Evolutionary conservation across 2,329 filamentous ascomycete species (phyloP).

Genomic region (Penicillium sp.): DNA sequence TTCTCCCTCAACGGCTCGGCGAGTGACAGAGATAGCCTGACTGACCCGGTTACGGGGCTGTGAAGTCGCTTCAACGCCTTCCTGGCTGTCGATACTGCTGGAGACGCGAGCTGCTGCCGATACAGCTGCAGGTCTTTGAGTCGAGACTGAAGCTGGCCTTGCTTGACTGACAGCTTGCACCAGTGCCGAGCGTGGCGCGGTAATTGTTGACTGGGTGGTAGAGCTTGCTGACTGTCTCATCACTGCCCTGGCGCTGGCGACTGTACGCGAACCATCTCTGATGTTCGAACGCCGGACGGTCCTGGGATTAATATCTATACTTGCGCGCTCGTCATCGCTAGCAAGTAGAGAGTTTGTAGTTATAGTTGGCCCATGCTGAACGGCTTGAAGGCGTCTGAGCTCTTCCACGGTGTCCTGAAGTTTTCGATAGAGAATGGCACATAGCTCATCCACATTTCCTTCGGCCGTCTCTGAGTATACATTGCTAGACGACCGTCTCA

Average conservation of each 20-base stretch:
- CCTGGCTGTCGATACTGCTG: not conserved
- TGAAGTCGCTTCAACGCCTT: not conserved
- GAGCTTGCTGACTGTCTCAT: not conserved
- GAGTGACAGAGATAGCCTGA: conserved; percentile 6
- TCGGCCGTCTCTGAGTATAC: not conserved
- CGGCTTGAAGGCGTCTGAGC: not conserved
- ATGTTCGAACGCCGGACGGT: not conserved
- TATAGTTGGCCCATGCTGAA: not conserved
- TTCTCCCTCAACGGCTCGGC: conserved; percentile 10
- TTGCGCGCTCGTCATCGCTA: not conserved
- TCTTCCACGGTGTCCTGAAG: not conserved
- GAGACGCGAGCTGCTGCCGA: not conserved
- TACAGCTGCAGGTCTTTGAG: not conserved
- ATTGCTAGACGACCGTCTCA: not conserved
- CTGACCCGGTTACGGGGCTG: not conserved
- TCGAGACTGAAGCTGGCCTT: not conserved
- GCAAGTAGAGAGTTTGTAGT: not conserved
- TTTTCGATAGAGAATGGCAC: not conserved
- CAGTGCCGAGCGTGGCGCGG: not conserved
- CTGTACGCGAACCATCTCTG: not conserved
- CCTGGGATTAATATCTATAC: not conserved
- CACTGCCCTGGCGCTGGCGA: not conserved
- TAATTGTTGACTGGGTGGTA: not conserved
- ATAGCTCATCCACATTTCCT: not conserved
- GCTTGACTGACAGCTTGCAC: not conserved